These are phyloP conservation scores for Schwanniomyces occidentalis DNA, from an alignment of 805 yeast genomes.

Conservation along the genomic window DNA sequence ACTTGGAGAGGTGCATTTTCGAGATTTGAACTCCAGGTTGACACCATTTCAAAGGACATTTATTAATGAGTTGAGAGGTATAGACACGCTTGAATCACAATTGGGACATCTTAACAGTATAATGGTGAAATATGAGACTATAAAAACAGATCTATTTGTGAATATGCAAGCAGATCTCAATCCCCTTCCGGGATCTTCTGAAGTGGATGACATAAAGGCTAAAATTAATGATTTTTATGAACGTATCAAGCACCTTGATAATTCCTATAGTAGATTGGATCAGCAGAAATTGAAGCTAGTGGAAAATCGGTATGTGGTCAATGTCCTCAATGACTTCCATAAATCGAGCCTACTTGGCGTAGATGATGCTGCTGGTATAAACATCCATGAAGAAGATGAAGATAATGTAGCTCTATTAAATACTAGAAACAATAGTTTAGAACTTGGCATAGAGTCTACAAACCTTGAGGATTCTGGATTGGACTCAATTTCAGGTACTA, in stretches of 20 bases:
- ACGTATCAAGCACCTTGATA: constrained; percentile 38
- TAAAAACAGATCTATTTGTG: constrained; percentile 24
- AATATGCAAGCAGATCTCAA: constrained; percentile 54
- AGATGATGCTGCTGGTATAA: constrained; percentile 12
- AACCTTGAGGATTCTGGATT: constrained; percentile 24
- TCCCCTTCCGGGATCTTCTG: constrained; percentile 35
- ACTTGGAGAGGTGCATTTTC: constrained; percentile 43
- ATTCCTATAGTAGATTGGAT: constrained; percentile 29
- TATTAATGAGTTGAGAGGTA: constrained; percentile 37
- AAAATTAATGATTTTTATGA: constrained; percentile 26
- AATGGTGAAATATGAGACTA: constrained; percentile 31
- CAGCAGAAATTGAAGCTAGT: constrained; percentile 21
- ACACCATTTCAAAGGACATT: constrained; percentile 49
- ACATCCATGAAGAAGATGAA: constrained; percentile 26
- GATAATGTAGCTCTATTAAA: constrained; percentile 31
- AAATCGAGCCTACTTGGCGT: constrained; percentile 15
- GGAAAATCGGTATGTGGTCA: constrained; percentile 38
- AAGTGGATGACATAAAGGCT: constrained; percentile 32
- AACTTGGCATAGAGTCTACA: constrained; percentile 20
- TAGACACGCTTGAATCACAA: constrained; percentile 35
- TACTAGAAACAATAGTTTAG: constrained; percentile 18
- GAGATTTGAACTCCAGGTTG: constrained; percentile 49
- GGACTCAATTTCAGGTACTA: constrained; percentile 37
- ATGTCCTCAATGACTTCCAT: constrained; percentile 35
- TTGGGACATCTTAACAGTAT: constrained; percentile 24